A percentile compares a stretch with the other conserved stretches of the same genome.
These are phyloP conservation scores for Auriscalpium orientale DNA, from an alignment of 768 basidiomycete genomes.

Conservation along the genomic window DNA sequence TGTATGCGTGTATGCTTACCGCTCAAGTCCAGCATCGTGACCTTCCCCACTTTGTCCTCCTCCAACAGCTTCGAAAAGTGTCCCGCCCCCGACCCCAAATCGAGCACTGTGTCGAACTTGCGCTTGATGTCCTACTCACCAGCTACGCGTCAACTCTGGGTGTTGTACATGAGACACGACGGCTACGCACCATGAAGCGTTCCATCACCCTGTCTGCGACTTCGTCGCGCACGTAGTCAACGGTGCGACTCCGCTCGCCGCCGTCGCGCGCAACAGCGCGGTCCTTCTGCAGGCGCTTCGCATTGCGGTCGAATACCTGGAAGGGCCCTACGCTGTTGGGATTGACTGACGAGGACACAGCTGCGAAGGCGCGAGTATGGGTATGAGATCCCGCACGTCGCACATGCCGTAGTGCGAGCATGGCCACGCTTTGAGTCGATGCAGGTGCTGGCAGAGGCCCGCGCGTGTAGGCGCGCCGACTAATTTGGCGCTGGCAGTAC, in stretches of 20 bases:
- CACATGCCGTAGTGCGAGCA: too few species aligned
- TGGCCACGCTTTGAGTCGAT: too few species aligned
- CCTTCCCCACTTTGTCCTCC: slow-evolving; percentile 55
- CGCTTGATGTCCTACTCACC: slow-evolving; percentile 80
- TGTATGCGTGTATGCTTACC: slow-evolving; percentile 33
- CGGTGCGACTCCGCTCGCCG: slow-evolving; percentile 59
- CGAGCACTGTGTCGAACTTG: slow-evolving; percentile 70
- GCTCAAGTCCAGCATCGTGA: slow-evolving; percentile 82
- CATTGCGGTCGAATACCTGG: slow-evolving; percentile 79
- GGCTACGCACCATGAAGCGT: slow-evolving; percentile 61
- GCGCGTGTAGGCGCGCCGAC: too few species aligned
- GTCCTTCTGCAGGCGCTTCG: slow-evolving; percentile 74
- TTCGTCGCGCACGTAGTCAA: slow-evolving; percentile 90
- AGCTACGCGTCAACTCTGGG: slow-evolving; percentile 4
- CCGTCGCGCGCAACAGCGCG: slow-evolving; percentile 52
- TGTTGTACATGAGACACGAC: slow-evolving; percentile 1
- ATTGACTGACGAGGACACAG: slow-evolving; percentile 23
- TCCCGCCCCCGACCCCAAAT: slow-evolving; percentile 87
- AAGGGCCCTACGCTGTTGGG: slow-evolving; percentile 54
- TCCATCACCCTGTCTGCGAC: slow-evolving; percentile 89
- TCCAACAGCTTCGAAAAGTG: slow-evolving; percentile 85
- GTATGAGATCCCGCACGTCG: neutral
- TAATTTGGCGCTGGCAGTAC: too few species aligned
- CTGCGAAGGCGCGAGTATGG: slow-evolving; percentile 3
- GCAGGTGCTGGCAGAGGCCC: too few species aligned